Conservation (phyloP, 2,329 filamentous ascomycete species). For the Emmonsia crescens region DNA sequence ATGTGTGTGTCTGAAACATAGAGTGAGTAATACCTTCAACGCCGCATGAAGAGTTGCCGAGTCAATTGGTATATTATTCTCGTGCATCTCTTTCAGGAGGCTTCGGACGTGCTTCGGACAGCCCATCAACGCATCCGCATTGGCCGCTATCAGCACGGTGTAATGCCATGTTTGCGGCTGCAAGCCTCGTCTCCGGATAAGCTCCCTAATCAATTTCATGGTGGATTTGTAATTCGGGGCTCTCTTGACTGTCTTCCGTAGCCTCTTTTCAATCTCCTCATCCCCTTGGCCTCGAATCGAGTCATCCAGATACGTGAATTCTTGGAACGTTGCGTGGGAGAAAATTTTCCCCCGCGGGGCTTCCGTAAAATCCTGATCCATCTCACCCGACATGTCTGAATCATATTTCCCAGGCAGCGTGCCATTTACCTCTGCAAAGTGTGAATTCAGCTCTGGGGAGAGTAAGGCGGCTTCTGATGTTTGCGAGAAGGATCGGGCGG, state of each 20-base stretch:
- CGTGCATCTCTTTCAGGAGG: constrained; percentile 63
- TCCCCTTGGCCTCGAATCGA: constrained; percentile 5
- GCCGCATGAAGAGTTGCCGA: constrained; percentile 59
- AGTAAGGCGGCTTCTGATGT: not conserved
- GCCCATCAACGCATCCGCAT: constrained; percentile 52
- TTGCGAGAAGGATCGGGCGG: not conserved
- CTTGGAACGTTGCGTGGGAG: constrained; percentile 1
- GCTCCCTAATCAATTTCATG: constrained; percentile 25
- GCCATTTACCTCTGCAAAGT: not conserved
- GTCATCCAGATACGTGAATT: constrained; percentile 14
- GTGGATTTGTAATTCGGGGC: constrained; percentile 19
- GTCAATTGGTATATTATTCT: constrained; percentile 51
- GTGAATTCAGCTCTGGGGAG: not conserved
- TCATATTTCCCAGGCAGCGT: not conserved
- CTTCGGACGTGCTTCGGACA: constrained; percentile 52
- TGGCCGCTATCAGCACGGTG: constrained; percentile 62
- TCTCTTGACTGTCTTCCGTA: constrained; percentile 19
- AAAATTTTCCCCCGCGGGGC: not conserved
- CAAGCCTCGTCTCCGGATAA: constrained; percentile 29
- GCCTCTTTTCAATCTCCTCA: constrained; percentile 19
- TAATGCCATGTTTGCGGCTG: constrained; percentile 43
- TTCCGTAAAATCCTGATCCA: not conserved
- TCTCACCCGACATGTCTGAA: not conserved
- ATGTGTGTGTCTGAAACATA: not conserved
- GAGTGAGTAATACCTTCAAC: constrained; percentile 44